phyloP scores from a whole-genome alignment of 768 basidiomycete genomes.

The Lactifluus echinatus region DNA sequence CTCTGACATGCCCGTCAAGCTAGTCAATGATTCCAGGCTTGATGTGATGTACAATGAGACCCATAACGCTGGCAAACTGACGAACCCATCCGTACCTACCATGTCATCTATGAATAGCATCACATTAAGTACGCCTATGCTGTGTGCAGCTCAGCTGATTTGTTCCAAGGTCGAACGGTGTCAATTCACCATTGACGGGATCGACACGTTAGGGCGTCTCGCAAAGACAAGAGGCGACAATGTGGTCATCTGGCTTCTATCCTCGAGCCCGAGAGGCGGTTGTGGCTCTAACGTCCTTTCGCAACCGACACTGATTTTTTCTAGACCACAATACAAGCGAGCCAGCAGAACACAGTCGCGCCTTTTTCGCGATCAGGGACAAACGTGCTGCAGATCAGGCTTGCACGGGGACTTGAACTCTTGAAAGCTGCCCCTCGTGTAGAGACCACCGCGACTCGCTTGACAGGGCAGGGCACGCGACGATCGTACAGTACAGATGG shows the following conservation, averaged over 20 bases:
- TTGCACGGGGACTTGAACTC: too few relatives aligned
- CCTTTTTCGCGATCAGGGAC: too few relatives aligned
- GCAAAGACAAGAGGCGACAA: conserved; percentile 2
- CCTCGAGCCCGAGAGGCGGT: conserved; percentile 14
- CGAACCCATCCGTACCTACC: neutral
- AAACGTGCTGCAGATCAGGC: too few relatives aligned
- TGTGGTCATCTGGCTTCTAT: conserved; percentile 4
- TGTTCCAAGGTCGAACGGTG: conserved; percentile 19
- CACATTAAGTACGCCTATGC: conserved; percentile 18
- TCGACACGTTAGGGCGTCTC: conserved; percentile 16
- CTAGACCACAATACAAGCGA: too few relatives aligned
- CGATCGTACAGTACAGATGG: too few relatives aligned
- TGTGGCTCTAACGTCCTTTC: neutral
- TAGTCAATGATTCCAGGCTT: neutral
- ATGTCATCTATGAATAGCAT: conserved; percentile 8
- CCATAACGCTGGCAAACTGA: neutral
- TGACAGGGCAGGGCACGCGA: too few relatives aligned
- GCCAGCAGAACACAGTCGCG: too few relatives aligned
- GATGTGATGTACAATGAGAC: neutral
- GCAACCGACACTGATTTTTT: neutral
- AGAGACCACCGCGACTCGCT: too few relatives aligned
- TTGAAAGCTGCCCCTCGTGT: too few relatives aligned
- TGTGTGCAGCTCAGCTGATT: conserved; percentile 19
- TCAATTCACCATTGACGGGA: conserved; percentile 13
- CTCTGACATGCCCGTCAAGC: neutral